Conservation (phyloP, 2,329 filamentous ascomycete genomes). For the Trichoderma endophyticum region DNA sequence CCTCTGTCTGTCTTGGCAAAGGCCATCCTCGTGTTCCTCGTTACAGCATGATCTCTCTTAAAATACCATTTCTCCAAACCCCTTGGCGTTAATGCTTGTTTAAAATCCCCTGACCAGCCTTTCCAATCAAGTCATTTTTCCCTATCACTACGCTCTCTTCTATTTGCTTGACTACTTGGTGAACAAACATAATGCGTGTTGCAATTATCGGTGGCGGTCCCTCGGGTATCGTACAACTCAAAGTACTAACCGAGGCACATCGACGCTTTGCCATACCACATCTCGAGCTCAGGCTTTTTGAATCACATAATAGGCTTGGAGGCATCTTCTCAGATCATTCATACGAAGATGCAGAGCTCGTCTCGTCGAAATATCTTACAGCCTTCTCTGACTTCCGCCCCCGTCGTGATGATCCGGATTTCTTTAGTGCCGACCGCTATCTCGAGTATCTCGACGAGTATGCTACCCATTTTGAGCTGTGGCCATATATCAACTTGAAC, state of each 20-base stretch:
- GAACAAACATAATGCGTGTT: conserved; percentile 28
- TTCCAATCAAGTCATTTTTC: background rate
- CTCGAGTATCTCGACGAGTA: conserved; percentile 41
- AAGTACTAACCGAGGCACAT: conserved; percentile 37
- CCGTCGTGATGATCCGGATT: conserved; percentile 38
- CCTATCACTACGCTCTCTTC: background rate
- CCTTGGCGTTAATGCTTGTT: background rate
- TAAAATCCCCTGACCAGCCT: background rate
- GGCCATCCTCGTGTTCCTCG: background rate
- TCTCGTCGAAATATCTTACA: conserved; percentile 45
- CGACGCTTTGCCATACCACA: conserved; percentile 31
- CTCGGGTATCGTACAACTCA: conserved; percentile 39
- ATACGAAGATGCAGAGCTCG: conserved; percentile 41
- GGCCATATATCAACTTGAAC: conserved; percentile 34
- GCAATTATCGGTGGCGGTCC: conserved; percentile 41
- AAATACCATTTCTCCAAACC: background rate
- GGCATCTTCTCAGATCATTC: conserved; percentile 42
- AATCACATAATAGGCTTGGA: conserved; percentile 40
- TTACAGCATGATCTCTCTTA: background rate
- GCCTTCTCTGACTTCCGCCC: conserved; percentile 45
- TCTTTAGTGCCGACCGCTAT: conserved; percentile 38
- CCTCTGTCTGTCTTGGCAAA: background rate
- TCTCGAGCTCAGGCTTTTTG: conserved; percentile 42
- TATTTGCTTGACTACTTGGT: background rate
- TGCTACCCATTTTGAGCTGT: conserved; percentile 36